Base-by-base conservation (phyloP, 164 flowering plant genomes). In the Vitis riparia region DNA sequence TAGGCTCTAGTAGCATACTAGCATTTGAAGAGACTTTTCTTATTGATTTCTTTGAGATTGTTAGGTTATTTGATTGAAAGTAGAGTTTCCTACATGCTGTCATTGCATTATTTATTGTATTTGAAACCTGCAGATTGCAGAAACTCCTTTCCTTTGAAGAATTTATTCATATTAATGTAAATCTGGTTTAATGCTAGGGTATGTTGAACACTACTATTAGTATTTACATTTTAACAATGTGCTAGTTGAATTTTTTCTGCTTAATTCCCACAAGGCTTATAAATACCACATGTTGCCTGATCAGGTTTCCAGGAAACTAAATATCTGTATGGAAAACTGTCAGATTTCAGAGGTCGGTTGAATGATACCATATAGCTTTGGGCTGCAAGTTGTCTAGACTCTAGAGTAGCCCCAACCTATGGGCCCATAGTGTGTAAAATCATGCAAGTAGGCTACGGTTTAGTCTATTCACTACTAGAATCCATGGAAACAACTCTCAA, bases 351-450 rank as follows among this genome's bases (percentile, higher is more conserved):
- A 65, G 65, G 51, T 10, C 19, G 68, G 68, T 57, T 73, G 68
- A 56, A 65, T 12, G 71, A 27, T 73, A 37, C 71, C 74, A 69
- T 49, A 44, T 68, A 59, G 61, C 68, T 69, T 55, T 57, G 23
- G 30, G 37, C 57, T 73, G 68, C 80, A 77, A 77, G 74, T 77
- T 77, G 80, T 60, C 56, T 65, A 37, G 6, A 37, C 44, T 37
- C 44, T 37, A 68, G 66, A 50, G 61, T 70, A 66, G 76, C 66
- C 76, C 80, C 76, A 62, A 51, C 65, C 68, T 77, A 73, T 29
- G 16, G 63, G 65, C 66, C 65, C 49, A 62, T 16, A 27, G 3
- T 11, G 17, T 9, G 9, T 37, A 70, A 73, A 49, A 66, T 69
- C 71, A 12, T 63, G 68, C 79, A 71, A 68, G 44, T 76, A 63